phyloP scores from a whole-genome alignment of 176 grass and related monocot species.

The Aegilops longissima region DNA sequence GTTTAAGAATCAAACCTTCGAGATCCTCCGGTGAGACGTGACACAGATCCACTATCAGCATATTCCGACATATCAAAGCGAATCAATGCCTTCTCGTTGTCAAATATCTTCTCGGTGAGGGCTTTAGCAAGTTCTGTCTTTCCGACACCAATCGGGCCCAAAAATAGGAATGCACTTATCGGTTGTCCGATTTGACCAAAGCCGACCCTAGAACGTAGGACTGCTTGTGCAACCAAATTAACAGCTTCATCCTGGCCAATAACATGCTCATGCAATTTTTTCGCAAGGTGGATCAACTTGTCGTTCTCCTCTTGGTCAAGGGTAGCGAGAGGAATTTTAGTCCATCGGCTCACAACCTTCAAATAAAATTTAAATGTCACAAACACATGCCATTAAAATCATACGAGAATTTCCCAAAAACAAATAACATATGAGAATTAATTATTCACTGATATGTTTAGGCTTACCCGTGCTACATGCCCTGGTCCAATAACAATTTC shows the following conservation, averaged over 20 bases:
- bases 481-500: neutral
- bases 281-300: neutral
- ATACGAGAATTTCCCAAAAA: no score
- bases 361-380: neutral
- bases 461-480: neutral
- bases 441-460: neutral
- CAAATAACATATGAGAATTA: neutral
- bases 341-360: no score
- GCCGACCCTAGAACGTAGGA: slow-evolving; percentile 32
- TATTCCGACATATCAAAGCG: no score
- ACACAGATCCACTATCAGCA: no score
- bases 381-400: no score
- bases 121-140: slow-evolving; percentile 60
- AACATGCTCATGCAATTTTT: slow-evolving; percentile 32
- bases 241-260: slow-evolving; percentile 47
- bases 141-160: slow-evolving; percentile 47
- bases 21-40: no score
- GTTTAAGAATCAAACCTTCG: no score
- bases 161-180: slow-evolving; percentile 17
- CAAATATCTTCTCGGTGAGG: slow-evolving; percentile 27
- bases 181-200: neutral
- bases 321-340: slow-evolving; percentile 36
- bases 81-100: slow-evolving; percentile 2
- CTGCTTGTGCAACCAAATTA: slow-evolving; percentile 20
- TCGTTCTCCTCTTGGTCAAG: slow-evolving; percentile 31